These are phyloP conservation scores for Sporisorium iseilematis-ciliati DNA, from an alignment of 1,284 basidiomycete genomes.

Conservation along the genomic window DNA sequence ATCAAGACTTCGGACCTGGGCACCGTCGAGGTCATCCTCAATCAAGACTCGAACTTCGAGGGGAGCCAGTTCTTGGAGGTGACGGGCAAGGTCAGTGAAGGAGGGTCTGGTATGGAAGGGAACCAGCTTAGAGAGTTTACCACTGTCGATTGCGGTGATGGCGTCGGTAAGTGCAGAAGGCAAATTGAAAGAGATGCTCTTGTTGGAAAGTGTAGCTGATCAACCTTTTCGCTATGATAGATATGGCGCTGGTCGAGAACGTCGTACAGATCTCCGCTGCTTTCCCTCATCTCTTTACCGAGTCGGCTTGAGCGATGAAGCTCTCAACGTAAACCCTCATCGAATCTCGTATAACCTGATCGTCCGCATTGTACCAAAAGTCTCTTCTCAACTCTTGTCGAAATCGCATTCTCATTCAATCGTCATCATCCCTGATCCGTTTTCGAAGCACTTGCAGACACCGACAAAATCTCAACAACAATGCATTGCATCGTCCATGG, in stretches of 20 bases:
- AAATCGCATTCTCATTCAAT: too few relatives aligned
- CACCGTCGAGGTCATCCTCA: slow-evolving; percentile 61
- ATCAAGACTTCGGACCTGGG: slow-evolving; percentile 63
- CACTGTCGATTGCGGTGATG: slow-evolving; percentile 56
- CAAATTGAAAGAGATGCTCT: neutral
- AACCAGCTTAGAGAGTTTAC: slow-evolving; percentile 48
- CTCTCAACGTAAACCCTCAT: too few relatives aligned
- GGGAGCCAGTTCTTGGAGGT: slow-evolving; percentile 59
- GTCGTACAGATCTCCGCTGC: slow-evolving; percentile 52
- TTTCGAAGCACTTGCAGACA: too few relatives aligned
- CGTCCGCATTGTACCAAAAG: slow-evolving; percentile 4
- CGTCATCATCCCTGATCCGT: too few relatives aligned
- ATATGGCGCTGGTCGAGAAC: slow-evolving; percentile 55
- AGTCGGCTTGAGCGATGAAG: slow-evolving; percentile 15
- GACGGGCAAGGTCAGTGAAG: slow-evolving; percentile 64
- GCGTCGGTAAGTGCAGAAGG: slow-evolving; percentile 51
- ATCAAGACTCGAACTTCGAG: slow-evolving; percentile 45
- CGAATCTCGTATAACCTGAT: neutral
- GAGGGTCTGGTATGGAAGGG: slow-evolving; percentile 33
- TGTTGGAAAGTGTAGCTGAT: neutral
- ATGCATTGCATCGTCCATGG: neutral
- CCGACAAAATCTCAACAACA: too few relatives aligned
- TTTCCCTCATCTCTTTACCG: slow-evolving; percentile 55
- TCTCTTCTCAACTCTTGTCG: too few relatives aligned
- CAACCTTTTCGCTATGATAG: slow-evolving; percentile 19